phyloP scores from a whole-genome alignment of 768 basidiomycete genomes.

The Xerocomellus amylosporus region DNA sequence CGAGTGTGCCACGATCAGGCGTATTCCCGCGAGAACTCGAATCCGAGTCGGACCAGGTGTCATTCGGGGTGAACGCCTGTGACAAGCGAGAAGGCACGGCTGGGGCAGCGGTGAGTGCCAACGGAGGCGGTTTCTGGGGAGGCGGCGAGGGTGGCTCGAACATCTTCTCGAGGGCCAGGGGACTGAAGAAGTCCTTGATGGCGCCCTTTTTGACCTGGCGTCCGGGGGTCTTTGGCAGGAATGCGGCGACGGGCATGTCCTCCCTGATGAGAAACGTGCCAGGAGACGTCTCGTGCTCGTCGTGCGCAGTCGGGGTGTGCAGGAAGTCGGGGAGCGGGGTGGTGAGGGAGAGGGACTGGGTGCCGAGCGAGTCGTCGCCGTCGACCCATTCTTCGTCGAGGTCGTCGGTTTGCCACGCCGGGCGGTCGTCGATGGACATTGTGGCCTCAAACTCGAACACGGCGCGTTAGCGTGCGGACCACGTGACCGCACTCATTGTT shows the following conservation, averaged over 20 bases:
- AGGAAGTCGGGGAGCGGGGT: slow-evolving; percentile 49
- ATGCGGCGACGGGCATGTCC: slow-evolving; percentile 52
- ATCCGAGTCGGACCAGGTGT: slow-evolving; percentile 27
- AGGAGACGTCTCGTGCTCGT: slow-evolving; percentile 30
- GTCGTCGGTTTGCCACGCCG: slow-evolving; percentile 87
- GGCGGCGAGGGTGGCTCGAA: slow-evolving; percentile 92
- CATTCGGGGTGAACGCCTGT: slow-evolving; percentile 35
- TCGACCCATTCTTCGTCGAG: slow-evolving; percentile 92
- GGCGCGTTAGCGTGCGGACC: slow-evolving; percentile 7
- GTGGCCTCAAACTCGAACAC: slow-evolving; percentile 8
- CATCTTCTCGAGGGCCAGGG: slow-evolving; percentile 83
- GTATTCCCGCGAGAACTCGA: slow-evolving; percentile 10
- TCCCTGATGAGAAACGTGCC: slow-evolving; percentile 80
- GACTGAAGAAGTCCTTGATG: slow-evolving; percentile 85
- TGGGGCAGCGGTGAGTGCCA: slow-evolving; percentile 29
- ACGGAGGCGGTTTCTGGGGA: slow-evolving; percentile 20
- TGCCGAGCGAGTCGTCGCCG: slow-evolving; percentile 40
- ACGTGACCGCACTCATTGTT: slow-evolving; percentile 31
- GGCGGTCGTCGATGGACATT: slow-evolving; percentile 32
- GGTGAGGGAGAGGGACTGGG: slow-evolving; percentile 60
- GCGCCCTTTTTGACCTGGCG: slow-evolving; percentile 50
- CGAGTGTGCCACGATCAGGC: slow-evolving; percentile 7
- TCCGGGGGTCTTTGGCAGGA: slow-evolving; percentile 67
- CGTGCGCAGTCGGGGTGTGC: slow-evolving; percentile 41
- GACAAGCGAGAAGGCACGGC: slow-evolving; percentile 37